Evolutionary conservation across 768 basidiomycete genomes (phyloP).

Genomic region (Lactarius hatsudake): DNA sequence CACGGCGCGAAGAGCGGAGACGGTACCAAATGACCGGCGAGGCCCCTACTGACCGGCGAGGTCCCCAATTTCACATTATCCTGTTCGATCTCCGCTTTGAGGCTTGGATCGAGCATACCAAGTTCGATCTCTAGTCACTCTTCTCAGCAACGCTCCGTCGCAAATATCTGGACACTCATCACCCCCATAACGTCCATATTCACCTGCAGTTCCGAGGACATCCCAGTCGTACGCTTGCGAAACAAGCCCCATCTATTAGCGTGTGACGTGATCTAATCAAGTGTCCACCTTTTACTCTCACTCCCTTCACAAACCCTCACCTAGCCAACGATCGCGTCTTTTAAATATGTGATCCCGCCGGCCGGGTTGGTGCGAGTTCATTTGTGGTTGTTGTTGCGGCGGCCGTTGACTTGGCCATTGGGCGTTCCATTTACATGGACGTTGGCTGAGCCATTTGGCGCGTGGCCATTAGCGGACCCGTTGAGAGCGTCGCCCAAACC

Average conservation of each 20-base stretch:
- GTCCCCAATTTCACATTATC: too few relatives aligned
- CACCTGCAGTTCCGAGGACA: too few relatives aligned
- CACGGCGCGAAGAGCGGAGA: too few relatives aligned
- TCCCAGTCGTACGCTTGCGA: not conserved
- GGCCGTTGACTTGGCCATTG: constrained; percentile 6
- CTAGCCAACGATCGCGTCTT: not conserved
- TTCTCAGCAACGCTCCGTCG: not conserved
- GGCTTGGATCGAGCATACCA: too few relatives aligned
- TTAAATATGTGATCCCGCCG: not conserved
- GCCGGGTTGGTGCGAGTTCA: not conserved
- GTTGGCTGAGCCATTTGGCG: not conserved
- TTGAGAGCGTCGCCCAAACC: constrained; percentile 1
- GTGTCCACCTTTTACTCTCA: not conserved
- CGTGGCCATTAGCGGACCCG: constrained; percentile 1
- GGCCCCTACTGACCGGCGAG: too few relatives aligned
- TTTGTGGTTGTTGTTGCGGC: constrained; percentile 3
- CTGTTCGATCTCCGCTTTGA: too few relatives aligned
- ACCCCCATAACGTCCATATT: not conserved
- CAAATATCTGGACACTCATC: not conserved
- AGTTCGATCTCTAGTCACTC: too few relatives aligned
- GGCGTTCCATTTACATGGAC: constrained; percentile 5
- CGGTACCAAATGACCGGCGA: too few relatives aligned
- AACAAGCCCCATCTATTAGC: not conserved
- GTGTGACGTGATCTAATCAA: not conserved
- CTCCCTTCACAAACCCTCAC: not conserved